Conservation (phyloP, 768 basidiomycete genomes). For the button mushroom (Agaricus bisporus) region DNA sequence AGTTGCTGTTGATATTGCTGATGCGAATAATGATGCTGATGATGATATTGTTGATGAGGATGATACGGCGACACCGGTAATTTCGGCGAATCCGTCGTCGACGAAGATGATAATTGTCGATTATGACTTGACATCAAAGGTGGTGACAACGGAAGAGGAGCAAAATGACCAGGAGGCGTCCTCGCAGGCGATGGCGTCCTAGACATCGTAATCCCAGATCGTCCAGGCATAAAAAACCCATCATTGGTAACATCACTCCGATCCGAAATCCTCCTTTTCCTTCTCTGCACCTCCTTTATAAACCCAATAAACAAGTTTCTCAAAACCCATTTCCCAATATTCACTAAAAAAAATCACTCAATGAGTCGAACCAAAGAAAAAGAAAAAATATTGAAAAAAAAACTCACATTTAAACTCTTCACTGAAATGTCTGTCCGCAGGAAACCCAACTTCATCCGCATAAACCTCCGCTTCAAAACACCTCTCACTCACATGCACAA, state of each 20-base stretch:
- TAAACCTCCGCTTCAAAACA: constrained; percentile 96
- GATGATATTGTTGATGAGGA: background rate
- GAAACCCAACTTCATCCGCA: constrained; percentile 83
- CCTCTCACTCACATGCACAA: constrained; percentile 80
- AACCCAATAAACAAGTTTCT: constrained; percentile 81
- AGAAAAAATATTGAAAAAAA: background rate
- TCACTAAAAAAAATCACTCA: no score
- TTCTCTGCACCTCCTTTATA: constrained; percentile 56
- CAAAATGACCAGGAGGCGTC: background rate
- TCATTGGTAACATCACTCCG: constrained; percentile 16
- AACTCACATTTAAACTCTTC: constrained; percentile 80
- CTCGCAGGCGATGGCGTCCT: background rate
- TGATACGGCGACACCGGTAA: background rate
- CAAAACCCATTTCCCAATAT: constrained; percentile 88
- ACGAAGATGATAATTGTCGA: background rate
- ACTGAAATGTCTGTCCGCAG: constrained; percentile 48
- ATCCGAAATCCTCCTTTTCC: constrained; percentile 24
- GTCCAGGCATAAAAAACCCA: constrained; percentile 18
- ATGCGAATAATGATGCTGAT: background rate
- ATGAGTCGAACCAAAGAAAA: no score
- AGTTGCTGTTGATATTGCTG: no score
- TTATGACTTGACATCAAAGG: background rate
- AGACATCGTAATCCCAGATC: background rate
- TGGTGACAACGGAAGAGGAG: background rate
- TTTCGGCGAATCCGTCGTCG: constrained; percentile 1